Evolutionary conservation across 2,329 filamentous ascomycete species (phyloP).

Genomic region (Acrocalymma vagum): DNA sequence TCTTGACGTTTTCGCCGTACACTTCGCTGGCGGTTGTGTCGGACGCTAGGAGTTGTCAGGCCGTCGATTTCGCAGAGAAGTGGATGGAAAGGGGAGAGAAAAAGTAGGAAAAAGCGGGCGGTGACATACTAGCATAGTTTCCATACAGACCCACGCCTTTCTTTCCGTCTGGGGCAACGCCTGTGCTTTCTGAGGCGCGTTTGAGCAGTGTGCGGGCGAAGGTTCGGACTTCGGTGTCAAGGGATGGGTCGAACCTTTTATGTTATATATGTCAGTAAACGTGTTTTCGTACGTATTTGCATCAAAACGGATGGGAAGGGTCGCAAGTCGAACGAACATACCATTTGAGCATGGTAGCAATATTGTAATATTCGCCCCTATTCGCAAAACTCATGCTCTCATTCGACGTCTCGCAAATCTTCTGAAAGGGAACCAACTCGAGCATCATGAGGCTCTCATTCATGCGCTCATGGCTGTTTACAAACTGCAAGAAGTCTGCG

Average conservation of each 20-base stretch:
- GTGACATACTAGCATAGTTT: slow-evolving; percentile 41
- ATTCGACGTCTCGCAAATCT: slow-evolving; percentile 32
- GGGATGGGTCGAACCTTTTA: slow-evolving; percentile 31
- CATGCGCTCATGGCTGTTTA: slow-evolving; percentile 29
- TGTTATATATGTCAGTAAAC: no score
- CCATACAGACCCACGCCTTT: slow-evolving; percentile 42
- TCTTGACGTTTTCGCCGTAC: slow-evolving; percentile 42
- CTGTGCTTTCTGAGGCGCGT: slow-evolving; percentile 29
- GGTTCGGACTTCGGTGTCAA: slow-evolving; percentile 33
- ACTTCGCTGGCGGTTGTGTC: slow-evolving; percentile 38
- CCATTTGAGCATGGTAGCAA: slow-evolving; percentile 43
- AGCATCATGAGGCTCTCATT: slow-evolving; percentile 39
- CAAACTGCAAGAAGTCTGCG: slow-evolving; percentile 34
- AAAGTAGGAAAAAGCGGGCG: no score
- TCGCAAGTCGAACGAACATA: slow-evolving; percentile 19
- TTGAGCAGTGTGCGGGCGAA: slow-evolving; percentile 36
- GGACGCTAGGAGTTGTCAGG: slow-evolving; percentile 17
- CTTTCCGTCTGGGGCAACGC: slow-evolving; percentile 22
- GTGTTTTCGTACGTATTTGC: no score
- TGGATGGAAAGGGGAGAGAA: not conserved
- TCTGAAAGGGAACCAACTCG: slow-evolving; percentile 36
- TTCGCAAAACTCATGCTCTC: slow-evolving; percentile 37
- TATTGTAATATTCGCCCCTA: slow-evolving; percentile 43
- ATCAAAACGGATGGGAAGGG: no score
- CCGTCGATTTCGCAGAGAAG: not conserved